Evolutionary conservation across 116 monocot species (phyloP), one percentile per base, ranked within the genome.

Genomic region (Papilionanthe hybrid): DNA sequence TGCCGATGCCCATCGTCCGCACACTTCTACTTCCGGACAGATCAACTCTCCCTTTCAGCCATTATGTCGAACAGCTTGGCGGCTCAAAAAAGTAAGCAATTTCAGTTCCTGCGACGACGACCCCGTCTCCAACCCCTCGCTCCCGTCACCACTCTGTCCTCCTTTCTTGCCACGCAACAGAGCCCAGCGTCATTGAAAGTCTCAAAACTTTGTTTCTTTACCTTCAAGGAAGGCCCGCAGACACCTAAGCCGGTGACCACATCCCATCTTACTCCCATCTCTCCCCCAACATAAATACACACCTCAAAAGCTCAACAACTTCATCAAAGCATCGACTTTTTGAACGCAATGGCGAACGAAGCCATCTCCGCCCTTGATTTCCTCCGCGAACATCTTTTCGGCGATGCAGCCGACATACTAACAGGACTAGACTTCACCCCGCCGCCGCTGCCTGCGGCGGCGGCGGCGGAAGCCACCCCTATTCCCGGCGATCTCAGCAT

Each of bases 291-390:
- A 28, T 68, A 68, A 29, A 68, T 68, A 68, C 3, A 49, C 68
- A 13, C 12, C 68, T 22, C 68, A 58, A 5, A 4, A 7, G 5
- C 68, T 30, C 28, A 28, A 5, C 9, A 0, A 37, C 32, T 11
- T 23, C 58, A 12, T 60, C 78, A 41, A 29, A 30, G 23, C 55
- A 22, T 32, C 55, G 3, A 37, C 19, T 44, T 60, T 60, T 57
- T 56, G 77, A 53, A 37, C 15, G 20, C 41, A 17, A 77, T 77
- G 77, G 77, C 55, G 20, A 41, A 5, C 56, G 8, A 5, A n/a
- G 53, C 47, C 55, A 32, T 55, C 79, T 71, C 79, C 55, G 41
- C 55, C 71, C 68, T 82, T 48, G 77, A 55, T 50, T 55, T 77
- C 25, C 23, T 82, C 75, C 48, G 55, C 42, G 42, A 73, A 10